phyloP scores from a whole-genome alignment of 441 rosid genomes.

The Brassica hybrid region DNA sequence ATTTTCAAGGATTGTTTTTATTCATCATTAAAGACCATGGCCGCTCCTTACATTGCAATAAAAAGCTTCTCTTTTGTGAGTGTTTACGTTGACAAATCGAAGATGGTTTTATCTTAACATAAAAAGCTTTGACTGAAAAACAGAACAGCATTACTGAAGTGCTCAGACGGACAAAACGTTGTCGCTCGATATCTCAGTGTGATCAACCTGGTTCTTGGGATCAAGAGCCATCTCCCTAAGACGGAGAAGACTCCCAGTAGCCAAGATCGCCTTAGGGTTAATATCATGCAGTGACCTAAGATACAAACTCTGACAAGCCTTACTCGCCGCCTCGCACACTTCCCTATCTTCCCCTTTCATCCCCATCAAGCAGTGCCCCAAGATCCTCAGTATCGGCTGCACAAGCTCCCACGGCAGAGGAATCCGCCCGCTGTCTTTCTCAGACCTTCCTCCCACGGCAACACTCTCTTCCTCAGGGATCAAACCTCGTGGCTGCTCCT shows the following conservation, averaged over 20 bases:
- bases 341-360: conserved; percentile 41
- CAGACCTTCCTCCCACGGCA: conserved; percentile 20
- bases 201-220: conserved; percentile 48
- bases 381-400: conserved; percentile 74
- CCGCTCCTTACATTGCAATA: conserved; percentile 21
- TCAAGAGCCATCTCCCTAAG: conserved; percentile 52
- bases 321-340: conserved; percentile 48
- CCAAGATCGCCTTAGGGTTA: conserved; percentile 70
- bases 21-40: not conserved
- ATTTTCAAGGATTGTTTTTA: not conserved
- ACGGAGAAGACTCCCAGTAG: conserved; percentile 68
- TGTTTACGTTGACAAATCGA: conserved; percentile 9
- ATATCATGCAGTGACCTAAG: conserved; percentile 65
- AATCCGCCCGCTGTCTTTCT: conserved; percentile 48
- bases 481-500: conserved; percentile 25
- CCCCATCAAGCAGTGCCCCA: conserved; percentile 78
- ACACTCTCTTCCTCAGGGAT: conserved; percentile 33
- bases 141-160: not conserved
- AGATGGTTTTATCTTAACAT: not conserved
- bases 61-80: not conserved
- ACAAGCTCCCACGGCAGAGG: conserved; percentile 77
- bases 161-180: conserved; percentile 20
- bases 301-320: conserved; percentile 62
- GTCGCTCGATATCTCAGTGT: conserved; percentile 55
- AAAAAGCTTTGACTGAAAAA: not conserved